Conservation (phyloP, 1,139 yeast genomes). For the Saccharomycopsis phalli region DNA sequence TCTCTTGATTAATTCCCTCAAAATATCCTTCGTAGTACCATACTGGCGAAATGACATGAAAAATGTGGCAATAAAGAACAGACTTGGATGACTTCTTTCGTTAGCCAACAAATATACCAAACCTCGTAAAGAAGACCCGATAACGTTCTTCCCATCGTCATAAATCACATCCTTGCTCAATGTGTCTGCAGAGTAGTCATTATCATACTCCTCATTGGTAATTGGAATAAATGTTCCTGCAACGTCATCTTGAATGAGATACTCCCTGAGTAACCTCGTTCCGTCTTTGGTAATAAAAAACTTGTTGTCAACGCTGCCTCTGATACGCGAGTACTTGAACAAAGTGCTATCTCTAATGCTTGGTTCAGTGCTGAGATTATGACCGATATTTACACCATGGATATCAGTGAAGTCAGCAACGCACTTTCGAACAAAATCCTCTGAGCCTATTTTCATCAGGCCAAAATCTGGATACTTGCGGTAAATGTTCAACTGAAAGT, state of each 20-base stretch:
- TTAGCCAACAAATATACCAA: constrained; percentile 64
- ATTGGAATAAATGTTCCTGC: constrained; percentile 10
- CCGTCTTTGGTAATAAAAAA: constrained; percentile 17
- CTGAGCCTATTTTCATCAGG: constrained; percentile 49
- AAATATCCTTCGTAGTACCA: constrained; percentile 58
- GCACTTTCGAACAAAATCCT: constrained; percentile 51
- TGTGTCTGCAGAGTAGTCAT: constrained; percentile 26
- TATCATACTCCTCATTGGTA: constrained; percentile 17
- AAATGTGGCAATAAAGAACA: constrained; percentile 65
- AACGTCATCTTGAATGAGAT: constrained; percentile 6
- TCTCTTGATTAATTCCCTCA: constrained; percentile 60
- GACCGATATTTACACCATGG: constrained; percentile 4
- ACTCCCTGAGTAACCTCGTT: constrained; percentile 8
- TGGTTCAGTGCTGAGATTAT: constrained; percentile 1
- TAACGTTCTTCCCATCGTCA: constrained; percentile 43
- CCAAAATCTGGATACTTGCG: constrained; percentile 69
- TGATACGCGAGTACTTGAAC: constrained; percentile 14
- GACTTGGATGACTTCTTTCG: constrained; percentile 55
- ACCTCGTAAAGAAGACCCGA: constrained; percentile 77
- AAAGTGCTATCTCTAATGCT: constrained; percentile 6
- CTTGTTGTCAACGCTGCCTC: constrained; percentile 10
- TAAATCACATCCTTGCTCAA: constrained; percentile 32
- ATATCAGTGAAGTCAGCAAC: constrained; percentile 50
- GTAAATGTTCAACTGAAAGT: constrained; percentile 56
- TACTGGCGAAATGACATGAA: constrained; percentile 74